Evolutionary conservation across 2,329 filamentous ascomycete species (phyloP).

Genomic region (Xenoacremonium recifei): DNA sequence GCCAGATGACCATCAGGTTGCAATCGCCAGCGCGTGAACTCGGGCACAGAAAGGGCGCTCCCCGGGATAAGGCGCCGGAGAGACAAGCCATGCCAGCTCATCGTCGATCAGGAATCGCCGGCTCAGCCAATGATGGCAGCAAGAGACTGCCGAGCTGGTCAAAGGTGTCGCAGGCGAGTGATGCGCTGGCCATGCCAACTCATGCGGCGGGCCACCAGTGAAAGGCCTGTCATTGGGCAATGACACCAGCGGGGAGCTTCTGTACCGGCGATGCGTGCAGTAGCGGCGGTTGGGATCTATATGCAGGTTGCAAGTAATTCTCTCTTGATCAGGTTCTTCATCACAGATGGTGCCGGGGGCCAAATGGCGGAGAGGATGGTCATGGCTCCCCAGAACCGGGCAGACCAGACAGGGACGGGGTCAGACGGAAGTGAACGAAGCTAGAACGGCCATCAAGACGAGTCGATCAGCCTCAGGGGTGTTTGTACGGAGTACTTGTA

Average conservation of each 20-base stretch:
- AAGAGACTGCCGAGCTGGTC: conserved; percentile 10
- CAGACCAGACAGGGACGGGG: not conserved
- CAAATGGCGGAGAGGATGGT: not conserved
- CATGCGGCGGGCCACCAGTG: conserved; percentile 12
- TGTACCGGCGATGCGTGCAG: too few relatives aligned
- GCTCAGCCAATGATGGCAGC: conserved; percentile 13
- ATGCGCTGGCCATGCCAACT: conserved; percentile 30
- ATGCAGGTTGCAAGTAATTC: too few relatives aligned
- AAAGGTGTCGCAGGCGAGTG: conserved; percentile 17
- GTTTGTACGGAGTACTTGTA: not conserved
- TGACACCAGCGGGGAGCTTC: too few relatives aligned
- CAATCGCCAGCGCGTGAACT: not conserved
- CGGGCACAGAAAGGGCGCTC: too few relatives aligned
- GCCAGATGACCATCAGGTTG: not conserved
- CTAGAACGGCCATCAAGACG: not conserved
- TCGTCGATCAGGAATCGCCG: conserved; percentile 14
- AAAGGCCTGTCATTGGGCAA: not conserved
- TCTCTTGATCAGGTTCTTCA: too few relatives aligned
- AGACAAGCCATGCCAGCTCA: conserved; percentile 24
- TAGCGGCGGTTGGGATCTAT: too few relatives aligned
- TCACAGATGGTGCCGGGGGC: too few relatives aligned
- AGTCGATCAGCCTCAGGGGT: not conserved
- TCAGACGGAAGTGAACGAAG: not conserved
- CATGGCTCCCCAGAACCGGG: not conserved
- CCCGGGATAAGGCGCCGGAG: too few relatives aligned